phyloP scores from a whole-genome alignment of 2,329 filamentous ascomycete species.

The Aurifilum marmelostoma region DNA sequence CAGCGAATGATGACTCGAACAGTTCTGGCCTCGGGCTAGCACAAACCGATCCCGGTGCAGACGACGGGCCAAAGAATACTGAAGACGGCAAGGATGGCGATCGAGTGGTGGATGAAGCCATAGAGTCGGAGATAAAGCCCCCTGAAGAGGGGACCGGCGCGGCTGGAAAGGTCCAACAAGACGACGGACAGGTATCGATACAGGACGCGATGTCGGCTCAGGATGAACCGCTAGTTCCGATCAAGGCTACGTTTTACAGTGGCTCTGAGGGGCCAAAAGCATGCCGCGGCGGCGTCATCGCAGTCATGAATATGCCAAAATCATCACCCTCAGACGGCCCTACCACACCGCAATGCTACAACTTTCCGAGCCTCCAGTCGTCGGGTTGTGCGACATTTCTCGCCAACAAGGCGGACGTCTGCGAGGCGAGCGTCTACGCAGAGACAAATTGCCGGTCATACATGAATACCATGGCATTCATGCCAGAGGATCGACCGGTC shows the following conservation, averaged over 20 bases:
- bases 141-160: background rate
- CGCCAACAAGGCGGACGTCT: conserved; percentile 43
- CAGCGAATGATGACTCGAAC: background rate
- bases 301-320: conserved; percentile 36
- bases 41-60: background rate
- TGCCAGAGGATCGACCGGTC: conserved; percentile 38
- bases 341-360: conserved; percentile 39
- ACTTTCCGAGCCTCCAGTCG: conserved; percentile 35
- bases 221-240: conserved; percentile 48
- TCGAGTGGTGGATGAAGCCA: background rate
- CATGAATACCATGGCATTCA: conserved; percentile 43
- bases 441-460: conserved; percentile 41
- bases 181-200: conserved; percentile 41
- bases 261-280: conserved; percentile 41
- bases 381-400: conserved; percentile 42
- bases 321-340: conserved; percentile 33
- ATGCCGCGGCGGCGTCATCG: conserved; percentile 40
- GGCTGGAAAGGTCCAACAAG: conserved; percentile 30
- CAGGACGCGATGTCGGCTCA: conserved; percentile 47
- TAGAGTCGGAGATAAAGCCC: background rate
- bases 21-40: background rate
- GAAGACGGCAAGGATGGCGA: background rate
- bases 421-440: conserved; percentile 42
- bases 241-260: conserved; percentile 50
- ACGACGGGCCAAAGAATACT: background rate